Evolutionary conservation across 73 alveolate species (phyloP), one percentile per base, ranked within the genome.

Genomic region (Uronychia setigera): DNA sequence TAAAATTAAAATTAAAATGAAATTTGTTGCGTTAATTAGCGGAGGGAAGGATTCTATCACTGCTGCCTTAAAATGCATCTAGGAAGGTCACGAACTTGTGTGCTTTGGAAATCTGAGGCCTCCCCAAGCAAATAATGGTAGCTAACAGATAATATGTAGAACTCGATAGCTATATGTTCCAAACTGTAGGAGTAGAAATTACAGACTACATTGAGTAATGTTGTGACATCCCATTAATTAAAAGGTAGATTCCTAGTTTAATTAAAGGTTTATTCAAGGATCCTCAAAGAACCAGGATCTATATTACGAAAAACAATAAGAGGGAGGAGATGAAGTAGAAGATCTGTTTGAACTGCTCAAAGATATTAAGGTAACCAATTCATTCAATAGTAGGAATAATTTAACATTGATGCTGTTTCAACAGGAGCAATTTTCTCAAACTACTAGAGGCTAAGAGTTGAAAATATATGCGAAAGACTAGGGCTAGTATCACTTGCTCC

Each of bases 401-500:
- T 1, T 29, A 96, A 93, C 35, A 90, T 98, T 32, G 92, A 98
- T 79, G 98, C 99, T 28, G 99, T 98, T 9, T 92, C 98, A 31
- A 91, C 98, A 59, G 99, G 99, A 25, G 99, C 99, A 29, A 98
- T 97, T 29, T 93, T 95, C 77, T 94, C 98, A 34, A 95, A 96
- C 33, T 98, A 98, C 88, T 96, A 97, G 87, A 96, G 98, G 92
- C 81, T 94, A 76, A 97, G 99, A 91, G 99, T 96, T 31, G 99
- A 98, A 85, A 92, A 97, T 94, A 94, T 96, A 76, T 97, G 99
- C 79, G 88, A 94, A 74, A 60, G 99, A 89, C 85, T 98, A 84
- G 97, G 97, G 29, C 86, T 98, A 58, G 83, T 85, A 9, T 92
- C 98, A 67, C 84, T 98, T 59, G 95, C 99, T 31, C 96, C 89